These are phyloP conservation scores for Limnanthes douglasii DNA, from an alignment of 345 rosid genomes.

Conservation along the genomic window DNA sequence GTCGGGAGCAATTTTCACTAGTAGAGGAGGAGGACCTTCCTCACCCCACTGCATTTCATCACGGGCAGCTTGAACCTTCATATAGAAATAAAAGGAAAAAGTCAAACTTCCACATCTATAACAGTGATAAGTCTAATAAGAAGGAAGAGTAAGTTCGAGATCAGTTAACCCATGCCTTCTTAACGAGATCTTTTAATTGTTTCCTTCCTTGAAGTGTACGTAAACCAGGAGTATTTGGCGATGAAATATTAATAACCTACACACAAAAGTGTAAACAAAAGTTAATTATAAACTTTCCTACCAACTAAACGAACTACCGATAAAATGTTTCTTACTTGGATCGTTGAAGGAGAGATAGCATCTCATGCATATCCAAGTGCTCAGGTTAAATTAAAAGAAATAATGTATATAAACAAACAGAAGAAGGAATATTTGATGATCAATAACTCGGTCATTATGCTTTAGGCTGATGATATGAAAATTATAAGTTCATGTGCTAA, in stretches of 20 bases:
- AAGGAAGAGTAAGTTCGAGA: neutral
- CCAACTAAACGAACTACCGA: neutral
- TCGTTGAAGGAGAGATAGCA: too few species aligned
- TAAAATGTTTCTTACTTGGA: neutral
- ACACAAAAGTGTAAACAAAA: neutral
- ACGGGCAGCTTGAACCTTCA: slow-evolving; percentile 92
- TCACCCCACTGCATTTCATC: slow-evolving; percentile 99
- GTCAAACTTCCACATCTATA: slow-evolving; percentile 1
- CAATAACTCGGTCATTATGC: too few species aligned
- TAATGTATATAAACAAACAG: too few species aligned
- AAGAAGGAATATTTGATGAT: too few species aligned
- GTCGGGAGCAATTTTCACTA: slow-evolving; percentile 97
- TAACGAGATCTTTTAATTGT: slow-evolving; percentile 86
- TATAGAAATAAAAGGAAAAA: slow-evolving; percentile 5
- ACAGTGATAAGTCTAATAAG: neutral
- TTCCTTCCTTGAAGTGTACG: slow-evolving; percentile 96
- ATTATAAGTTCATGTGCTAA: too few species aligned
- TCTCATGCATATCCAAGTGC: too few species aligned
- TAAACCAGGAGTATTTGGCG: slow-evolving; percentile 92
- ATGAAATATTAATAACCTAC: slow-evolving; percentile 94
- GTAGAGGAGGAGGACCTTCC: slow-evolving; percentile 95
- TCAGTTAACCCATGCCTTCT: slow-evolving; percentile 33
- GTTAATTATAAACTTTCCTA: neutral
- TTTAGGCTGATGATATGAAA: too few species aligned
- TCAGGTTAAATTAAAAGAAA: too few species aligned